Evolutionary conservation across 2,329 filamentous ascomycete genomes (phyloP).

Genomic region (Ascochyta koolunga): DNA sequence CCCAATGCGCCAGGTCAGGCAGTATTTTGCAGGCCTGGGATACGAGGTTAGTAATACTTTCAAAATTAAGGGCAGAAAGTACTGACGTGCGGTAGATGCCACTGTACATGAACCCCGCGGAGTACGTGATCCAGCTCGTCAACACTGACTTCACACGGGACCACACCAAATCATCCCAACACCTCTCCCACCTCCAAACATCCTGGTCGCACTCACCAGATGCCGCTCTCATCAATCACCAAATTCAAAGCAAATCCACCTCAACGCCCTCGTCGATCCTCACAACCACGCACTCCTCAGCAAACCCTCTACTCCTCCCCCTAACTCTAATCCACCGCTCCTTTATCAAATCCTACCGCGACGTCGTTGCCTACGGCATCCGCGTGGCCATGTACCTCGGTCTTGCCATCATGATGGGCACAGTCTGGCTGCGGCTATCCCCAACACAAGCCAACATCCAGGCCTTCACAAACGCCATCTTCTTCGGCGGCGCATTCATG

Average conservation of each 20-base stretch:
- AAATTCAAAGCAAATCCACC: constrained; percentile 30
- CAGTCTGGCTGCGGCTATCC: constrained; percentile 78
- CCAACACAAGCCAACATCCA: constrained; percentile 75
- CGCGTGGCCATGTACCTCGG: constrained; percentile 81
- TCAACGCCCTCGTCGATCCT: not conserved
- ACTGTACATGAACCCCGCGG: constrained; percentile 76
- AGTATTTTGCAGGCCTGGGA: constrained; percentile 68
- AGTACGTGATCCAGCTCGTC: constrained; percentile 78
- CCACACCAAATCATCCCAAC: constrained; percentile 53
- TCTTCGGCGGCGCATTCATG: constrained; percentile 61
- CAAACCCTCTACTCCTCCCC: constrained; percentile 59
- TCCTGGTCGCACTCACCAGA: constrained; percentile 61
- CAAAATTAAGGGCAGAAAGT: not conserved
- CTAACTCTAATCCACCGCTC: constrained; percentile 75
- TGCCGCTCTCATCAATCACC: constrained; percentile 30
- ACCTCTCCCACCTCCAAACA: constrained; percentile 60
- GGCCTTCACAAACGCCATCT: constrained; percentile 80
- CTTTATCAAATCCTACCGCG: constrained; percentile 83
- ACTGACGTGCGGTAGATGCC: constrained; percentile 60
- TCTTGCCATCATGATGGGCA: constrained; percentile 86
- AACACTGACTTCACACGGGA: constrained; percentile 74
- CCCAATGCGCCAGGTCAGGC: constrained; percentile 60
- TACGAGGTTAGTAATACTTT: constrained; percentile 36
- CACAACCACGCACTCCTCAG: constrained; percentile 26
- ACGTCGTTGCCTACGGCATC: constrained; percentile 83